Conservation (phyloP, 2,329 filamentous ascomycete species). For the Phyllosticta paracitricarpa region DNA sequence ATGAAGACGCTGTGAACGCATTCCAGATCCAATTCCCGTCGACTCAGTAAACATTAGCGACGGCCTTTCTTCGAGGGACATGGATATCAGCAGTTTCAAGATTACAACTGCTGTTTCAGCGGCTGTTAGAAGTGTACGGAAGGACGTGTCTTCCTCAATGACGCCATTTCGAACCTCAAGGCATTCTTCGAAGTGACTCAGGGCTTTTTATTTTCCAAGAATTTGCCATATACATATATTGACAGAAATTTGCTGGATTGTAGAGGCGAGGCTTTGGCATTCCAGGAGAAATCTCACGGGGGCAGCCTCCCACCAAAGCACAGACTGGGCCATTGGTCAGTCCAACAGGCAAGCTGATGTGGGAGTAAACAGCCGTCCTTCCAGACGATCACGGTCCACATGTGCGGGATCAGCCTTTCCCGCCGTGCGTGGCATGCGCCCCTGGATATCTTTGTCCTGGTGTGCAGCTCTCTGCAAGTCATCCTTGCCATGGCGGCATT, state of each 20-base stretch:
- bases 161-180: no score
- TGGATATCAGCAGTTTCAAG: neutral
- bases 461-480: neutral
- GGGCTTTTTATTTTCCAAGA: no score
- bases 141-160: neutral
- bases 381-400: neutral
- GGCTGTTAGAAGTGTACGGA: neutral
- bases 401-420: neutral
- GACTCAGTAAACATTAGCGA: neutral
- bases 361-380: neutral
- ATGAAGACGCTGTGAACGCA: neutral
- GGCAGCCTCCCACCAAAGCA: neutral
- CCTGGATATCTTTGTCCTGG: neutral
- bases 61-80: neutral
- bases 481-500: neutral
- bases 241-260: no score
- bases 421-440: neutral
- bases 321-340: neutral
- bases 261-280: no score
- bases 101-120: neutral
- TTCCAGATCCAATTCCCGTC: neutral
- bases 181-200: no score
- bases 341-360: neutral
- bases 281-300: no score
- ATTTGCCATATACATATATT: no score